A percentile compares a stretch with the other conserved stretches of the same genome.
Conservation (phyloP, 768 basidiomycete species). For the Lactarius deliciosus region DNA sequence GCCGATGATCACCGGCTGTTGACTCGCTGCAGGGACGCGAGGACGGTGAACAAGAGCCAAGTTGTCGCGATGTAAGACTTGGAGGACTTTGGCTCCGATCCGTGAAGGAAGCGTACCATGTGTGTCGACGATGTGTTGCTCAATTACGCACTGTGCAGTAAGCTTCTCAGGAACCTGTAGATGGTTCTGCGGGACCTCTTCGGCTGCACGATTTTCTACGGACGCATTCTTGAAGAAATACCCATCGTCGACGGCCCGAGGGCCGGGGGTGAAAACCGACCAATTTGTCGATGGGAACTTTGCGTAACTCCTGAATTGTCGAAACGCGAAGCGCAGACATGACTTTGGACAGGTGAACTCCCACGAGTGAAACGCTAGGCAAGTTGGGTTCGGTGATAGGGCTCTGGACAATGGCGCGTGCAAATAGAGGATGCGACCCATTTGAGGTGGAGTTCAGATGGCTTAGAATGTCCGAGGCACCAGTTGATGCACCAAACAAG, state of each 20-base stretch:
- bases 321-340: conserved; percentile 55
- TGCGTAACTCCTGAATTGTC: conserved; percentile 61
- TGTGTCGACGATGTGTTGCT: conserved; percentile 19
- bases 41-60: conserved; percentile 25
- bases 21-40: conserved; percentile 33
- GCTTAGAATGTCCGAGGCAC: conserved; percentile 39
- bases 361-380: conserved; percentile 58
- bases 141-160: conserved; percentile 33
- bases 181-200: conserved; percentile 34
- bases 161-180: conserved; percentile 35
- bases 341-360: conserved; percentile 64
- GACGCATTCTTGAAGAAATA: conserved; percentile 64
- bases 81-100: conserved; percentile 21
- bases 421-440: conserved; percentile 58
- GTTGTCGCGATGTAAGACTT: conserved; percentile 23
- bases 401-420: conserved; percentile 76
- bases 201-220: conserved; percentile 47
- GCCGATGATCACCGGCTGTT: conserved; percentile 73
- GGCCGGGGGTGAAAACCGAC: conserved; percentile 44
- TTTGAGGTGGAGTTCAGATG: conserved; percentile 62
- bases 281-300: conserved; percentile 57
- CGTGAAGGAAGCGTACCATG: conserved; percentile 27
- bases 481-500: conserved; percentile 38
- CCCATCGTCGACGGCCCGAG: conserved; percentile 65
- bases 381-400: conserved; percentile 61